Conservation (phyloP, 1,284 basidiomycete genomes). For the Ganoderma multipileum region DNA sequence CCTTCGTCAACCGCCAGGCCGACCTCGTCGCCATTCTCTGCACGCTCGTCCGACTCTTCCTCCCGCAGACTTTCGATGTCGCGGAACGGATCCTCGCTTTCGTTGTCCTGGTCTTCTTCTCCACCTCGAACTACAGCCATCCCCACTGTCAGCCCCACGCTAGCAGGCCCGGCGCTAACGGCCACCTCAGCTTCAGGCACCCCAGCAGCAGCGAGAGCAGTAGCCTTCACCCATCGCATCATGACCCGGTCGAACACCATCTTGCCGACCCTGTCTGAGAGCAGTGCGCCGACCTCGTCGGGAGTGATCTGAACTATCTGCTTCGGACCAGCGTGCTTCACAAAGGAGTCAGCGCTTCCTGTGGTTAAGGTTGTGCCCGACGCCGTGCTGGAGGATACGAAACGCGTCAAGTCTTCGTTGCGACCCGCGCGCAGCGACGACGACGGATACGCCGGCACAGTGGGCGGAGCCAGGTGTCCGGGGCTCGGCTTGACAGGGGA, state of each 20-base stretch:
- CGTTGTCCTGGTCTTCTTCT: slow-evolving; percentile 49
- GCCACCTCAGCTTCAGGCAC: slow-evolving; percentile 45
- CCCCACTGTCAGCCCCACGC: not conserved
- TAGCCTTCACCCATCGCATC: slow-evolving; percentile 85
- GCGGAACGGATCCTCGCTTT: slow-evolving; percentile 85
- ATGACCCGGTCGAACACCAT: slow-evolving; percentile 86
- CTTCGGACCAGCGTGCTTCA: slow-evolving; percentile 82
- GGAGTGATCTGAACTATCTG: slow-evolving; percentile 83
- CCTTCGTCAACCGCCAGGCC: slow-evolving; percentile 36
- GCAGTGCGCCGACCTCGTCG: slow-evolving; percentile 74
- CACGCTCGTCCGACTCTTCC: slow-evolving; percentile 45
- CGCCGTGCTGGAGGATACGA: slow-evolving; percentile 83
- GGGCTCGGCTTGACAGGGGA: slow-evolving; percentile 28
- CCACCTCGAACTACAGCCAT: slow-evolving; percentile 34
- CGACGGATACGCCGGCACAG: slow-evolving; percentile 52
- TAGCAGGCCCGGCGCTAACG: not conserved
- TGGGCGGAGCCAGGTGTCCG: slow-evolving; percentile 33
- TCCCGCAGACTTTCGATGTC: slow-evolving; percentile 86
- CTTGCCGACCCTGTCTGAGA: slow-evolving; percentile 78
- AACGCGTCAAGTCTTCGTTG: slow-evolving; percentile 82
- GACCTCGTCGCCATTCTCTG: slow-evolving; percentile 33
- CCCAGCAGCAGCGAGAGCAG: slow-evolving; percentile 43
- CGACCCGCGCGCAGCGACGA: slow-evolving; percentile 56
- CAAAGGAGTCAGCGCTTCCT: slow-evolving; percentile 78
- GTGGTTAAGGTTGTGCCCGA: slow-evolving; percentile 78